Evolutionary conservation across 257 asterid species (phyloP).

Genomic region (Eustoma russellianum): DNA sequence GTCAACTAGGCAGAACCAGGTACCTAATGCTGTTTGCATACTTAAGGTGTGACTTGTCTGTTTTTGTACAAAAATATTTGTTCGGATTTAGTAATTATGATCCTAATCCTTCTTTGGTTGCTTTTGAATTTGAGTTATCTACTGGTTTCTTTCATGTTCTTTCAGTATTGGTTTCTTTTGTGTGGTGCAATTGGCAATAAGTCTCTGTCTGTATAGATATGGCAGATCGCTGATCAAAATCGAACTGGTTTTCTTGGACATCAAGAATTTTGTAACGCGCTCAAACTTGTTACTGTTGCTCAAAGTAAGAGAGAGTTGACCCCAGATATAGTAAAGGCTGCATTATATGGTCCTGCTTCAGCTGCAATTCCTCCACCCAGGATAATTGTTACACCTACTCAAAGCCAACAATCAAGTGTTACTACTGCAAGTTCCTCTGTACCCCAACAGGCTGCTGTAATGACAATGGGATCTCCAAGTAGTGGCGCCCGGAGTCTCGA

Average conservation of each 20-base stretch:
- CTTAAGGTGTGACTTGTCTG: too few relatives aligned
- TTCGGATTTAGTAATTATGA: too few relatives aligned
- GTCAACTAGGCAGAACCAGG: too few relatives aligned
- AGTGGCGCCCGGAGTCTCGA: slow-evolving; percentile 30
- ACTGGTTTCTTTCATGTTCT: too few relatives aligned
- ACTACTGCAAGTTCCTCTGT: slow-evolving; percentile 3
- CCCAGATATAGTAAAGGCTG: slow-evolving; percentile 89
- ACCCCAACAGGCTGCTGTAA: slow-evolving; percentile 23
- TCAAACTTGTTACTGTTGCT: slow-evolving; percentile 95
- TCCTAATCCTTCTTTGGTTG: too few relatives aligned
- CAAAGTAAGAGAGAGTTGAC: slow-evolving; percentile 84
- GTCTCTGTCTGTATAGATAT: slow-evolving; percentile 43
- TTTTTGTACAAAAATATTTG: too few relatives aligned
- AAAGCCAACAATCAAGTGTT: slow-evolving; percentile 18
- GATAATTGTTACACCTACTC: slow-evolving; percentile 40
- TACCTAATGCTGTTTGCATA: too few relatives aligned
- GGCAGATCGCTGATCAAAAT: slow-evolving; percentile 80
- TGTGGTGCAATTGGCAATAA: neutral
- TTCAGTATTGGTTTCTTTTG: neutral
- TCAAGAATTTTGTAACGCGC: slow-evolving; percentile 83
- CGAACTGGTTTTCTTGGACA: slow-evolving; percentile 72
- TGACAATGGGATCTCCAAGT: slow-evolving; percentile 34
- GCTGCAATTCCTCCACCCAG: slow-evolving; percentile 89
- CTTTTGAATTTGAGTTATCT: too few relatives aligned
- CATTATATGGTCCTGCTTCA: slow-evolving; percentile 80